A percentile compares a stretch with the other conserved stretches of the same genome.
Evolutionary conservation across 1,139 yeast genomes (phyloP).

Genomic region (Scheffersomyces segobiensis): DNA sequence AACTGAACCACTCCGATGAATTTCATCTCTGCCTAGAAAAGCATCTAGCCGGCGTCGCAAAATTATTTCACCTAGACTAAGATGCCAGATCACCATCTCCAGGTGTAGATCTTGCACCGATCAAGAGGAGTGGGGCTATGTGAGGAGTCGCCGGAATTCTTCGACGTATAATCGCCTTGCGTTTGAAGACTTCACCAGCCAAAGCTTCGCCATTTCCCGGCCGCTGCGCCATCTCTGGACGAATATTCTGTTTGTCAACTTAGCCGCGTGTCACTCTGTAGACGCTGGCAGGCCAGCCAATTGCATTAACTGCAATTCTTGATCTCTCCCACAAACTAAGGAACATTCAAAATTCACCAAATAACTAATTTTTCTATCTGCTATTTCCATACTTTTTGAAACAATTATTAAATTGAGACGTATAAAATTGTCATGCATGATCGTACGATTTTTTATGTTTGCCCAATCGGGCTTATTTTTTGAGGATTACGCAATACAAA

Average conservation of each 20-base stretch:
- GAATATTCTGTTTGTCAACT: neutral
- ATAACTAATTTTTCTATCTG: neutral
- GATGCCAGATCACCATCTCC: neutral
- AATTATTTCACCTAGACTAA: neutral
- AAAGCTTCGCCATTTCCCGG: neutral
- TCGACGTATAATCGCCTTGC: neutral
- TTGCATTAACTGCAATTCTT: neutral
- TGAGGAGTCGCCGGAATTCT: neutral
- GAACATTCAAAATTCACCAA: neutral
- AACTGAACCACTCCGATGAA: neutral
- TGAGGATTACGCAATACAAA: neutral
- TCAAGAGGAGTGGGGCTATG: neutral
- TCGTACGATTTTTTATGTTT: neutral
- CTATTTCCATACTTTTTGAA: neutral
- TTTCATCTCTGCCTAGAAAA: neutral
- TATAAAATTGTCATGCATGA: neutral
- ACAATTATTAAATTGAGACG: neutral
- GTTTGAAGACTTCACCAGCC: neutral
- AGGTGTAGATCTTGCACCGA: neutral
- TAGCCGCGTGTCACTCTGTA: neutral
- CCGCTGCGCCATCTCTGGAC: neutral
- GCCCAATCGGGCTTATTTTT: neutral
- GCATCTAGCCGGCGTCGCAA: neutral
- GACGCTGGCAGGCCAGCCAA: neutral
- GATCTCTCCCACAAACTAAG: neutral